Evolutionary conservation across 352 stramenopile species (phyloP).

Genomic region (Phytophthora agathidicida): DNA sequence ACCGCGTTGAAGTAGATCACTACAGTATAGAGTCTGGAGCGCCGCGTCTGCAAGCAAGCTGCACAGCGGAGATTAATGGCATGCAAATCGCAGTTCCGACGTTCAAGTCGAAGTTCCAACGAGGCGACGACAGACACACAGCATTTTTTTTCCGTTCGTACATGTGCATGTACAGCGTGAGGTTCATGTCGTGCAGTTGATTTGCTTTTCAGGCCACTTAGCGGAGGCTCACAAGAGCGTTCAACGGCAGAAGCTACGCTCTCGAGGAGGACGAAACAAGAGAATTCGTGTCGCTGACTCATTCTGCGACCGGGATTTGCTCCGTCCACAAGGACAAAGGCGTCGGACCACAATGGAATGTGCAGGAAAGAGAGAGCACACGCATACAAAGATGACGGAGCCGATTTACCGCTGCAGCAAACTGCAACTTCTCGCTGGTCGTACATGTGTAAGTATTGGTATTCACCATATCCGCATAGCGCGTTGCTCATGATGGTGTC

Average conservation of each 20-base stretch:
- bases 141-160: conserved; percentile 12
- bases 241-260: not conserved
- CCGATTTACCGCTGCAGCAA: no score
- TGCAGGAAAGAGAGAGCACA: no score
- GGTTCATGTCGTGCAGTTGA: not conserved
- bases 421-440: no score
- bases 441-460: no score
- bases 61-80: conserved; percentile 8
- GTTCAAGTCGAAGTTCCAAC: conserved; percentile 17
- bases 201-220: no score
- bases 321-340: conserved; percentile 12
- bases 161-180: not conserved
- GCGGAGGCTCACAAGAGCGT: no score
- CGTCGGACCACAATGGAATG: no score
- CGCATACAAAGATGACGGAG: no score
- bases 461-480: no score
- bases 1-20: conserved; percentile 21
- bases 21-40: conserved; percentile 25
- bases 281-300: conserved; percentile 1
- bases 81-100: conserved; percentile 23
- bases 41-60: conserved; percentile 14
- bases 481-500: no score
- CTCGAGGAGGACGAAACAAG: not conserved
- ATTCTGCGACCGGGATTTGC: conserved; percentile 8
- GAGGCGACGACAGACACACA: not conserved